Evolutionary conservation across 176 grass and related monocot genomes (phyloP).

Genomic region (Oryza glumipatula): DNA sequence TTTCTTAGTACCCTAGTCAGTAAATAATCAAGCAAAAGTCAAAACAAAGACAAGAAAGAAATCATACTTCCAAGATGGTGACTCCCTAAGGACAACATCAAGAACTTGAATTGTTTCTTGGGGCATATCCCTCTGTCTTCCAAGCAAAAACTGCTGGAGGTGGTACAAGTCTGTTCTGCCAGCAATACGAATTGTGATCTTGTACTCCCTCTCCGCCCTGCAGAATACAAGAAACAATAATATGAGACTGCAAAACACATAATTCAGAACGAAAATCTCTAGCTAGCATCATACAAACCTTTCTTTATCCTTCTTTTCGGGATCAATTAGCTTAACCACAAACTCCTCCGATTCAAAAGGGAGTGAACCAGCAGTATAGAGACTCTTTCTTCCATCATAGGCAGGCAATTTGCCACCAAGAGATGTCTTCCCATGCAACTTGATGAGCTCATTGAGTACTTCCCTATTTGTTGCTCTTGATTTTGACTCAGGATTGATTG

Average conservation of each 20-base stretch:
- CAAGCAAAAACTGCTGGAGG: conserved; percentile 61
- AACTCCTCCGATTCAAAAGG: conserved; percentile 79
- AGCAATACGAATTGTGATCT: conserved; percentile 70
- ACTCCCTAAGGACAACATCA: conserved; percentile 90
- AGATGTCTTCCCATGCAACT: conserved; percentile 49
- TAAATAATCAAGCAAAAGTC: neutral
- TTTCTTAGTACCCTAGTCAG: neutral
- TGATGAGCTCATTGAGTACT: conserved; percentile 68
- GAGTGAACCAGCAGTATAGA: conserved; percentile 82
- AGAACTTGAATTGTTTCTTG: conserved; percentile 87
- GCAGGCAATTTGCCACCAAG: conserved; percentile 68
- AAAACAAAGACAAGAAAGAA: neutral
- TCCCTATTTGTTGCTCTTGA: conserved; percentile 67
- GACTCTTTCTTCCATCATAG: conserved; percentile 87
- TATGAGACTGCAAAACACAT: neutral
- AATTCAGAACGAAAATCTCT: neutral
- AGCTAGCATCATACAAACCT: conserved; percentile 33
- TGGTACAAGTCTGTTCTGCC: conserved; percentile 63
- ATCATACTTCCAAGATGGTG: conserved; percentile 60
- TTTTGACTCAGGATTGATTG: conserved; percentile 77
- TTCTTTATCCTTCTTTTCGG: conserved; percentile 56
- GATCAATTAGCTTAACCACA: conserved; percentile 57
- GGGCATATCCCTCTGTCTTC: conserved; percentile 74
- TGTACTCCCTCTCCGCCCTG: conserved; percentile 70
- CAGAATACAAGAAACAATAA: conserved; percentile 7